Conservation (phyloP, 768 basidiomycete species). For the Cystofilobasidium capitatum region DNA sequence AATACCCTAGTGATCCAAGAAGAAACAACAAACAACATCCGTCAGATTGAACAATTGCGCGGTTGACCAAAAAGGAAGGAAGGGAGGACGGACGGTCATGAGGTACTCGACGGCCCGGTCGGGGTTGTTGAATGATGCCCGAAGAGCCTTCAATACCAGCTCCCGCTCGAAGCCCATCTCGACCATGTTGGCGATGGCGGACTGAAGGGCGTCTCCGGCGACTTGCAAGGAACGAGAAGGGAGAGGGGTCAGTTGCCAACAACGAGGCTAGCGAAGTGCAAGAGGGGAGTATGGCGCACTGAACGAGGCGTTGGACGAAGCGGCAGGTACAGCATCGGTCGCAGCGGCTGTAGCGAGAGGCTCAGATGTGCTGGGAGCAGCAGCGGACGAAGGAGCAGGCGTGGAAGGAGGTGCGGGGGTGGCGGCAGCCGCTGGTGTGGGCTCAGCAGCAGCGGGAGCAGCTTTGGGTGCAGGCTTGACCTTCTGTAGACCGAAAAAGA, state of each 20-base stretch:
- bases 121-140: conserved; percentile 94
- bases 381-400: conserved; percentile 30
- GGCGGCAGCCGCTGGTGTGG: conserved; percentile 36
- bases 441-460: conserved; percentile 36
- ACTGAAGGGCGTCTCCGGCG: conserved; percentile 63
- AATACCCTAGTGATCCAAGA: conserved; percentile 36
- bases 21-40: not conserved
- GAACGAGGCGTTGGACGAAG: conserved; percentile 32
- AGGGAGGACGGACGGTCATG: conserved; percentile 57
- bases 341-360: conserved; percentile 39
- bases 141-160: conserved; percentile 69
- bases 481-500: conserved; percentile 28
- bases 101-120: conserved; percentile 98
- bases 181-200: conserved; percentile 68
- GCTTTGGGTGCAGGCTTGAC: conserved; percentile 36
- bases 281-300: not conserved
- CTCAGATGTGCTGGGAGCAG: conserved; percentile 40
- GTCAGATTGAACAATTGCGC: not conserved
- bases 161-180: conserved; percentile 92
- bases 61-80: conserved; percentile 23
- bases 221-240: conserved; percentile 38
- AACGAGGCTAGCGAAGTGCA: not conserved
- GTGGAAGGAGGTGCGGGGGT: conserved; percentile 40
- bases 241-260: not conserved
- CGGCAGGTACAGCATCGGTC: conserved; percentile 33